These are phyloP conservation scores for Rehmannia glutinosa DNA, from an alignment of 257 asterid species.

Conservation along the genomic window DNA sequence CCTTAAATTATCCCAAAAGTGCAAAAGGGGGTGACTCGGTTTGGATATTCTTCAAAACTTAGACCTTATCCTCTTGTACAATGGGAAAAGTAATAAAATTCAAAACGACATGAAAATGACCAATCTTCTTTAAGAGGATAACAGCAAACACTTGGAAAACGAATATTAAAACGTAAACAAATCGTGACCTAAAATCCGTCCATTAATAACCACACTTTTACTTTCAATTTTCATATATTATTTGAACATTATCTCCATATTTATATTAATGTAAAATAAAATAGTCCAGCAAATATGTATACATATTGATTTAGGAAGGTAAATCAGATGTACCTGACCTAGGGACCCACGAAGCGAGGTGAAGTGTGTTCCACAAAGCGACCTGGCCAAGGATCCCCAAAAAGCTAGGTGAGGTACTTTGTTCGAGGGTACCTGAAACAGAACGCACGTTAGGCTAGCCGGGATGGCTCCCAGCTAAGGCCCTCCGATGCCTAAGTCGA, in stretches of 20 bases:
- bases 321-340: no score
- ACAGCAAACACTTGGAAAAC: background rate
- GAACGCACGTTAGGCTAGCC: no score
- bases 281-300: background rate
- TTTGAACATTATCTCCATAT: background rate
- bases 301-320: no score
- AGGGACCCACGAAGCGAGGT: no score
- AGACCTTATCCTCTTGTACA: conserved; percentile 31
- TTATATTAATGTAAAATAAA: background rate
- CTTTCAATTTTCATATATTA: background rate
- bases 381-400: no score
- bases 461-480: no score
- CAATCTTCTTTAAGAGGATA: conserved; percentile 4
- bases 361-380: no score
- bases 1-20: conserved; percentile 8
- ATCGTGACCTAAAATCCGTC: background rate
- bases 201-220: conserved; percentile 21
- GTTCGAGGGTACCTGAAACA: no score
- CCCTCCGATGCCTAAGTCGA: no score
- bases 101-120: conserved; percentile 32
- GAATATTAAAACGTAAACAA: background rate
- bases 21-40: conserved; percentile 44
- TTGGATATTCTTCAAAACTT: conserved; percentile 32
- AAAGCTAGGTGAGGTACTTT: no score
- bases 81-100: conserved; percentile 18